Evolutionary conservation across 768 basidiomycete genomes (phyloP), one percentile per base, ranked within the genome.

Genomic region (Cytidiella melzeri): DNA sequence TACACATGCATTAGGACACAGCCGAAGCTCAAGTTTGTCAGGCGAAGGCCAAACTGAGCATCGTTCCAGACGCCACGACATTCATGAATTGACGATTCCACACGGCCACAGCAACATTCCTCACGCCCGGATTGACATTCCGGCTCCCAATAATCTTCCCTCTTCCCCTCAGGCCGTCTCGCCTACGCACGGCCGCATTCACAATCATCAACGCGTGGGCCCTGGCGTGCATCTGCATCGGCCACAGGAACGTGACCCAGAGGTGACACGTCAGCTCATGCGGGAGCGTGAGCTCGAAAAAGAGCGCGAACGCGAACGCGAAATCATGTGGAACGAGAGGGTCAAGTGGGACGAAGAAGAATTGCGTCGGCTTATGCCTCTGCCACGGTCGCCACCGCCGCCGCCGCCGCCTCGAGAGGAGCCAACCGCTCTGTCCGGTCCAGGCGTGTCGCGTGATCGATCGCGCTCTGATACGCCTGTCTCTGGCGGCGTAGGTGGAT

Each of bases 201-300:
- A 86, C 62, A 72, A 72, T 52, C 84, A 86, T 64, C 84, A 84
- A 63, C 80, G 82, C 47, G 60, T 82, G 57, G 83, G 82, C 5
- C 81, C 83, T 36, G 81, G 73, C 3, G 71, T 79, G 21, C 79
- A 74, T 56, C 70, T 83, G 41, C 76, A 73, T 55, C 61, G 65
- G 30, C 69, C 68, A 60, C 67, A 63, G 43, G 76, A 76, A 18
- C 73, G 79, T 20, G 76, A 80, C 25, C 69, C 76, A 59, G 77
- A 76, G 49, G 69, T 52, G 21, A 45, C 56, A 11, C 55, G 55
- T 34, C 57, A 58, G 52, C 52, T 57, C 11, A 44, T 56, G 43
- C 51, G 54, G 41, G 55, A 61, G 39, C 59, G 62, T 41, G 53
- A 63, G 45, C 51, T 54, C 19, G 56, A 64, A 27, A 54, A 58